phyloP scores from a whole-genome alignment of 768 basidiomycete genomes.

The Auricularia sp. region DNA sequence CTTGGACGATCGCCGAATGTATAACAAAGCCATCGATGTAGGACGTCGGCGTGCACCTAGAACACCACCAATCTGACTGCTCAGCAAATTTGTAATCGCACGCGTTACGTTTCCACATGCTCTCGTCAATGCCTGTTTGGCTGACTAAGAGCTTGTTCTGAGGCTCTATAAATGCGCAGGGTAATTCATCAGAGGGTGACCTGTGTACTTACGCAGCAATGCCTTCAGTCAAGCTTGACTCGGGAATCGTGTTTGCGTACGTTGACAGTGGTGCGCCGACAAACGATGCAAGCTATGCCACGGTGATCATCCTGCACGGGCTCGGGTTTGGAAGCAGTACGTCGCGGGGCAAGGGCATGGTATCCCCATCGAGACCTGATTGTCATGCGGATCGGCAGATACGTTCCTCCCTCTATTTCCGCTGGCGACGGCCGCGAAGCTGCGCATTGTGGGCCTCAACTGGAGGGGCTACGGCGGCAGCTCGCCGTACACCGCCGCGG shows the following conservation, averaged over 20 bases:
- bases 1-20: not conserved
- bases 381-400: constrained; percentile 3
- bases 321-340: not conserved
- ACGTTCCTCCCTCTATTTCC: constrained; percentile 23
- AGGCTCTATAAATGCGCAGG: too few species aligned
- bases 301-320: not conserved
- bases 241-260: not conserved
- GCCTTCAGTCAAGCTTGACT: not conserved
- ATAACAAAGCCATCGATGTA: too few species aligned
- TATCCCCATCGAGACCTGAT: not conserved
- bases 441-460: constrained; percentile 28
- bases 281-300: not conserved
- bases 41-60: too few species aligned
- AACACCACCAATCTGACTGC: too few species aligned
- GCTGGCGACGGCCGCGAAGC: constrained; percentile 14
- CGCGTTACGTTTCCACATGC: too few species aligned
- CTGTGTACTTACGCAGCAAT: not conserved
- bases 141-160: too few species aligned
- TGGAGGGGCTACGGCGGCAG: constrained; percentile 29
- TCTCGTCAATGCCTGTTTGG: too few species aligned
- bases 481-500: constrained; percentile 20
- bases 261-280: not conserved
- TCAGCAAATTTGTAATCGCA: too few species aligned
- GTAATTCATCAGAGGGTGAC: not conserved
- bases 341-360: not conserved